Percentiles rank a stretch among this genome's conserved stretches.
These are phyloP conservation scores for Wallacemonas sp. DNA, from an alignment of 208 protist species.

Conservation along the genomic window DNA sequence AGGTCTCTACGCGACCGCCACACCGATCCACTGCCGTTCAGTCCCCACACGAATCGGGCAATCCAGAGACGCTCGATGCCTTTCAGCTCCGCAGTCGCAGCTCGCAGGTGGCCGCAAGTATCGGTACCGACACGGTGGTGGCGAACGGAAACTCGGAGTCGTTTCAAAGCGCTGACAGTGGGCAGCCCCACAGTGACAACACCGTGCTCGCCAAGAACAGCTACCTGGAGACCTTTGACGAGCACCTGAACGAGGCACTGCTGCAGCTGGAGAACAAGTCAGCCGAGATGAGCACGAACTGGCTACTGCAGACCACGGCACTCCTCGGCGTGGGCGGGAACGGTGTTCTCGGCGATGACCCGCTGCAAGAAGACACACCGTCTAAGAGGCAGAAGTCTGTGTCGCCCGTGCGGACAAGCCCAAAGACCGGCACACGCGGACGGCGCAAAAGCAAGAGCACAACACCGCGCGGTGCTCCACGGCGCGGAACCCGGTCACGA, in stretches of 20 bases:
- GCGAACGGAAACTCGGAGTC: not conserved
- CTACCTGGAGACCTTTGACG: conserved; percentile 68
- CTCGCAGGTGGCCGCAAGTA: conserved; percentile 10
- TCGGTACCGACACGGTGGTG: not conserved
- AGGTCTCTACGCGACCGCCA: not conserved
- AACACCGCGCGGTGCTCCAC: not conserved
- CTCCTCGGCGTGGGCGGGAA: not conserved
- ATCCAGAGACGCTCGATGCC: conserved; percentile 1
- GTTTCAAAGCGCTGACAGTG: not conserved
- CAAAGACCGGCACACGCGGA: not conserved
- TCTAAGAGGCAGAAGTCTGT: not conserved
- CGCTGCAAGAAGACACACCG: not conserved
- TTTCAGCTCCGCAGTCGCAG: conserved; percentile 4
- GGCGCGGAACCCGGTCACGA: not conserved
- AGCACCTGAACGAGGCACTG: conserved; percentile 57
- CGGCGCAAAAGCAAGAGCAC: conserved; percentile 2
- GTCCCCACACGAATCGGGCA: not conserved
- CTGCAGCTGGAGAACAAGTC: conserved; percentile 45
- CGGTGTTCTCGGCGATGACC: not conserved
- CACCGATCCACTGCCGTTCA: not conserved
- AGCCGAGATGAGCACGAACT: conserved; percentile 10
- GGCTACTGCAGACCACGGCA: not conserved
- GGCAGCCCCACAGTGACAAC: not conserved
- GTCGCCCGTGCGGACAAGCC: not conserved
- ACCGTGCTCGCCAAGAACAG: conserved; percentile 21